These are phyloP conservation scores for Crassisporium funariophilum DNA, from an alignment of 768 basidiomycete genomes.

Conservation along the genomic window DNA sequence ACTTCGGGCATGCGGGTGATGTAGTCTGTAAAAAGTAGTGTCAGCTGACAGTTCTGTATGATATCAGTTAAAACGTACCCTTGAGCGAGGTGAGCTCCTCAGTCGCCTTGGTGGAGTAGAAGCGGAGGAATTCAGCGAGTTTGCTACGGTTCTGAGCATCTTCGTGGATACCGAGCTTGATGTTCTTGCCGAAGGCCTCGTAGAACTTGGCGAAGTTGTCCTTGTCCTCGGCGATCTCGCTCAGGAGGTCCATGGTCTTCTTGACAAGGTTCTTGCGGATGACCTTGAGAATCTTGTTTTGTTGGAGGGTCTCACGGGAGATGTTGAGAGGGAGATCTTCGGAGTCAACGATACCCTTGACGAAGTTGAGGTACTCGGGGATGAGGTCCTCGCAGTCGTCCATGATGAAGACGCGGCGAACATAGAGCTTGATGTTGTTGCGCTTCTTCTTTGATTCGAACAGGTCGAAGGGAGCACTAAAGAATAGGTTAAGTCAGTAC, in stretches of 20 bases:
- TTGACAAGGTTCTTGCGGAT: conserved; percentile 99
- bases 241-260: conserved; percentile 94
- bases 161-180: conserved; percentile 99
- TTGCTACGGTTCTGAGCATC: conserved; percentile 99
- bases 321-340: conserved; percentile 99
- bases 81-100: conserved; percentile 95
- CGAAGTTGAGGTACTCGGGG: conserved; percentile 99
- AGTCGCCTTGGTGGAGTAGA: conserved; percentile 91
- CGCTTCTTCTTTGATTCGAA: conserved; percentile 99
- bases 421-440: conserved; percentile 99
- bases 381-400: conserved; percentile 99
- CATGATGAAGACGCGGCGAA: conserved; percentile 99
- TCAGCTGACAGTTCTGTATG: neutral
- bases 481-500: conserved; percentile 7
- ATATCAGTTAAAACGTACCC: conserved; percentile 46
- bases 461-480: conserved; percentile 95
- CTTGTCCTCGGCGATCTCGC: conserved; percentile 99
- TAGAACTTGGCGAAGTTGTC: conserved; percentile 98
- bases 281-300: conserved; percentile 99
- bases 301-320: conserved; percentile 99
- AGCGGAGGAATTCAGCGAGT: conserved; percentile 98
- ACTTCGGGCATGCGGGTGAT: conserved; percentile 99
- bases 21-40: conserved; percentile 65
- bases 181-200: conserved; percentile 98
- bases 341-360: conserved; percentile 99